Percentiles rank a stretch among this genome's conserved stretches.
Evolutionary conservation across 768 basidiomycete genomes (phyloP).

Genomic region (Pleurotus sapidus): DNA sequence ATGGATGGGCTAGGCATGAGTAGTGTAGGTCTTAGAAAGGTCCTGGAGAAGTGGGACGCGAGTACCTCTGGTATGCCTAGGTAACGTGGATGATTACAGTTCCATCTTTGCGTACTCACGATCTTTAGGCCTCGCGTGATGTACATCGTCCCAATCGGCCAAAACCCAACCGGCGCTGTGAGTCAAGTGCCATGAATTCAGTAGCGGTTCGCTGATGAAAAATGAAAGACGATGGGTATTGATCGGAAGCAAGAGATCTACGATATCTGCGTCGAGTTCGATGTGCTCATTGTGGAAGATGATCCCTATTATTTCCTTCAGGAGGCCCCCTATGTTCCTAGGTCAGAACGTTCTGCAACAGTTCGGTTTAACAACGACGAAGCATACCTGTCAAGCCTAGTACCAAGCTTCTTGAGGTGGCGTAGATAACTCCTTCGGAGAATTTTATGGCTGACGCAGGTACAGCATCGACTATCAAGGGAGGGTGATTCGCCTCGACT

Average conservation of each 20-base stretch:
- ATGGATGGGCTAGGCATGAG: slow-evolving; percentile 74
- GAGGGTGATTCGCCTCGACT: slow-evolving; percentile 80
- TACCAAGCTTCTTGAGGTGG: slow-evolving; percentile 60
- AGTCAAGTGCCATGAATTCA: slow-evolving; percentile 19
- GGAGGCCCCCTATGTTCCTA: slow-evolving; percentile 50
- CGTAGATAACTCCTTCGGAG: not conserved
- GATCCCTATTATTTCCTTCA: slow-evolving; percentile 83
- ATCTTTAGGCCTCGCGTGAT: slow-evolving; percentile 59
- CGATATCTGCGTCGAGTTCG: slow-evolving; percentile 78
- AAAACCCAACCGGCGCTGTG: slow-evolving; percentile 79
- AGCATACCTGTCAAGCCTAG: slow-evolving; percentile 50
- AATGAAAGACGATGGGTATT: slow-evolving; percentile 51
- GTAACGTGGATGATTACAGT: slow-evolving; percentile 22
- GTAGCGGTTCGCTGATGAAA: not conserved
- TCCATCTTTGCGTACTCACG: not conserved
- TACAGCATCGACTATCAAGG: slow-evolving; percentile 70
- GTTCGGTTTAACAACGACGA: slow-evolving; percentile 30
- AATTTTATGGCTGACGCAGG: not conserved
- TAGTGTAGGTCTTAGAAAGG: slow-evolving; percentile 47
- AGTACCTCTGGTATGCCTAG: slow-evolving; percentile 50
- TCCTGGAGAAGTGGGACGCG: slow-evolving; percentile 69
- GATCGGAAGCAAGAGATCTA: slow-evolving; percentile 78
- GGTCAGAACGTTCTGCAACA: slow-evolving; percentile 24
- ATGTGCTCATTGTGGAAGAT: slow-evolving; percentile 77
- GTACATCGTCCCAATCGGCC: slow-evolving; percentile 78